Evolutionary conservation across 2,329 filamentous ascomycete genomes (phyloP).

Genomic region (Colletotrichum sp.): DNA sequence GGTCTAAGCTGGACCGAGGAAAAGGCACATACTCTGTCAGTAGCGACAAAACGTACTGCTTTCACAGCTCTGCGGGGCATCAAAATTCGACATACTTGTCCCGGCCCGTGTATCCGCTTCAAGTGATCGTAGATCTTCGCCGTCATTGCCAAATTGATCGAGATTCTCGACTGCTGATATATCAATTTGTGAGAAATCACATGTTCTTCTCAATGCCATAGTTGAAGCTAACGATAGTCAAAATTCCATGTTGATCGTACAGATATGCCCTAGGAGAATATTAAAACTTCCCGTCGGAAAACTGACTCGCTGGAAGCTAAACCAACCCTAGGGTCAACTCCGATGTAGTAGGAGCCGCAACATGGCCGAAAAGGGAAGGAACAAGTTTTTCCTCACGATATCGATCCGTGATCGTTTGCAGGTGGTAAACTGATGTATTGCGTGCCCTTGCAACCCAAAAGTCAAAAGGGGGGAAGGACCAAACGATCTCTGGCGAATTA

Average conservation of each 20-base stretch:
- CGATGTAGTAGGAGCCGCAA: fast-evolving
- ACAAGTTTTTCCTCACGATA: background rate
- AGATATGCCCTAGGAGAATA: background rate
- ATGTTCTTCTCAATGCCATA: background rate
- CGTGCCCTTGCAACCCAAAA: background rate
- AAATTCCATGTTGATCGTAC: background rate
- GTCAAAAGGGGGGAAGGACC: fast-evolving
- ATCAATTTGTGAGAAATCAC: background rate
- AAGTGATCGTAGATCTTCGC: background rate
- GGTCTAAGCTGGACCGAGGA: background rate
- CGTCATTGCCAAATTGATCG: fast-evolving
- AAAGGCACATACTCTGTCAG: background rate
- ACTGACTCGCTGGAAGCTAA: background rate
- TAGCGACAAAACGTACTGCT: too few relatives aligned
- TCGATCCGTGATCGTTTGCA: background rate
- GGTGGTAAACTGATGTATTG: fast-evolving
- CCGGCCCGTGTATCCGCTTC: fast-evolving
- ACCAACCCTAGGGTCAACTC: fast-evolving
- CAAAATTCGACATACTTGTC: background rate
- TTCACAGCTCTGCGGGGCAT: background rate
- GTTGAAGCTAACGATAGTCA: background rate
- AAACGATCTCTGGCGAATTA: background rate
- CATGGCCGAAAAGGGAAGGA: background rate
- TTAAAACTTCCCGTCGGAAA: background rate
- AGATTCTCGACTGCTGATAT: background rate